A percentile compares a stretch with the other conserved stretches of the same genome.
These are phyloP conservation scores for Evansstolkia leycettana DNA, from an alignment of 495 filamentous ascomycete species.

Conservation along the genomic window DNA sequence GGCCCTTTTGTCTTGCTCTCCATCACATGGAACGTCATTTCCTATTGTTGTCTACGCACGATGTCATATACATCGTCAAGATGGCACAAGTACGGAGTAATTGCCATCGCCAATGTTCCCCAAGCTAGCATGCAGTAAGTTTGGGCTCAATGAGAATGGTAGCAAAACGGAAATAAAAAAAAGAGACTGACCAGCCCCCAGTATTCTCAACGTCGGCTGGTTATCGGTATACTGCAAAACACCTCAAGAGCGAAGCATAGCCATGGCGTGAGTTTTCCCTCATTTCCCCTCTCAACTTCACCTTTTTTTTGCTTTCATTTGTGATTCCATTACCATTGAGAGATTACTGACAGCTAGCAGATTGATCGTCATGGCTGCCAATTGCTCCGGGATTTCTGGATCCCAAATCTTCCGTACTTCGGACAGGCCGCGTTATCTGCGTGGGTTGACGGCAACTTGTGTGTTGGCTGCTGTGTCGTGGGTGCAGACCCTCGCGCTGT, in stretches of 20 bases:
- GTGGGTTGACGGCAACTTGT: conserved; percentile 26
- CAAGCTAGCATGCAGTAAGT: conserved; percentile 41
- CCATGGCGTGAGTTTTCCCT: conserved; percentile 35
- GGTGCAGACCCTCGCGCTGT: conserved; percentile 10
- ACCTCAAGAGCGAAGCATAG: conserved; percentile 35
- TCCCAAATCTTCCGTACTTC: conserved; percentile 40
- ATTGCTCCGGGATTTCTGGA: conserved; percentile 38
- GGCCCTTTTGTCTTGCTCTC: conserved; percentile 27
- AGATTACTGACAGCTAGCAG: conserved; percentile 12
- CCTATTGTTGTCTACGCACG: conserved; percentile 20
- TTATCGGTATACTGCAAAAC: conserved; percentile 34
- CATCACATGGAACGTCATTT: conserved; percentile 34
- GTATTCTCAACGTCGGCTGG: conserved; percentile 34
- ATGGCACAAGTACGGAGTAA: conserved; percentile 33
- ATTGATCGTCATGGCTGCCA: conserved; percentile 43
- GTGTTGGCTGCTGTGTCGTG: conserved; percentile 22
- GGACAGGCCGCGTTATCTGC: conserved; percentile 37
- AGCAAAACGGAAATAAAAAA: too few relatives aligned
- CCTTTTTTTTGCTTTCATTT: conserved; percentile 1
- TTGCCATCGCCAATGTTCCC: conserved; percentile 34
- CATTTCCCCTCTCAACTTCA: background rate
- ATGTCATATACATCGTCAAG: conserved; percentile 6
- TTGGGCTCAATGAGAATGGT: conserved; percentile 9
- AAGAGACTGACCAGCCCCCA: too few relatives aligned
- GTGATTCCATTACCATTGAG: background rate